Evolutionary conservation across 805 yeast genomes (phyloP).

Genomic region (Pichia paraexigua): DNA sequence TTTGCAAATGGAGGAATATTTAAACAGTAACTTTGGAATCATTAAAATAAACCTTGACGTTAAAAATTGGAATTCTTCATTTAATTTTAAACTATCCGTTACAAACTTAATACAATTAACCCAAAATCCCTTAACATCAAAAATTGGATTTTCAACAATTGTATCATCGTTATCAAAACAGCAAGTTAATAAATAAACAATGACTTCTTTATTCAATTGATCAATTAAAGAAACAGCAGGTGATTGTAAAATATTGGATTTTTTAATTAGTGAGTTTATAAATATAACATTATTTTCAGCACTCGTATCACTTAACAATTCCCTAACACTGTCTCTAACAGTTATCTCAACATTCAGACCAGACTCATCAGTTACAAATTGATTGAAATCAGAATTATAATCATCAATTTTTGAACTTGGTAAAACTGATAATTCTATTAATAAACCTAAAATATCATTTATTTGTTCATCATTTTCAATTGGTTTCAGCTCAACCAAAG

Average conservation of each 20-base stretch:
- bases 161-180: constrained; percentile 35
- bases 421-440: constrained; percentile 34
- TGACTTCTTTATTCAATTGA: constrained; percentile 32
- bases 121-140: constrained; percentile 20
- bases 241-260: constrained; percentile 1
- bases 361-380: constrained; percentile 63
- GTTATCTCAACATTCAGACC: constrained; percentile 51
- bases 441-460: constrained; percentile 19
- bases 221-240: not conserved
- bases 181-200: constrained; percentile 33
- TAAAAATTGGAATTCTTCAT: constrained; percentile 30
- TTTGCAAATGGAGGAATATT: constrained; percentile 32
- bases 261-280: constrained; percentile 19
- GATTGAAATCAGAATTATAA: constrained; percentile 57
- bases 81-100: constrained; percentile 13
- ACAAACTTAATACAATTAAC: constrained; percentile 9
- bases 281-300: constrained; percentile 29
- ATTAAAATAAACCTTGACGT: constrained; percentile 41
- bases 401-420: constrained; percentile 36
- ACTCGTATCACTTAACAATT: constrained; percentile 44
- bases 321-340: constrained; percentile 56
- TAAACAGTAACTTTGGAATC: constrained; percentile 51
- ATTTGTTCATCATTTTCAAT: constrained; percentile 12
- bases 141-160: constrained; percentile 10
- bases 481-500: constrained; percentile 18